Percentiles rank a stretch among this genome's conserved stretches.
These are phyloP conservation scores for Heterobasidion parviporum DNA, from an alignment of 1,284 basidiomycete species.

Conservation along the genomic window DNA sequence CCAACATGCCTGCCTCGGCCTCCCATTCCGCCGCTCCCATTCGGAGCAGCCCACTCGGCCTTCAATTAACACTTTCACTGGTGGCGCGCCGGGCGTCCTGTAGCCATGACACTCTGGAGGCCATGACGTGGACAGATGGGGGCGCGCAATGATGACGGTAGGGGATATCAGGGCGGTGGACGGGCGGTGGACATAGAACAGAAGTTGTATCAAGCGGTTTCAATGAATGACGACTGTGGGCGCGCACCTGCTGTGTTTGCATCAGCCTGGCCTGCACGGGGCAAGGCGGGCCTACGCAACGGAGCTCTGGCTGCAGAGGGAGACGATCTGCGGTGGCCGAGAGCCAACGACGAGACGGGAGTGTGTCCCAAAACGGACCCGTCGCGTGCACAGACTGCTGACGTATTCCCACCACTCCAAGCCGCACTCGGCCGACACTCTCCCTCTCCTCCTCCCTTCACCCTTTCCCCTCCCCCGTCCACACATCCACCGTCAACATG, in stretches of 20 bases:
- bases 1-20: not conserved
- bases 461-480: not conserved
- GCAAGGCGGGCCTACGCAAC: too few relatives aligned
- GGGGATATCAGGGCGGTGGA: not conserved
- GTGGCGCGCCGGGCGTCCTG: too few relatives aligned
- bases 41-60: not conserved
- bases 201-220: not conserved
- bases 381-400: not conserved
- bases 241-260: too few relatives aligned
- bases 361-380: not conserved
- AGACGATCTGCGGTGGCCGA: not conserved
- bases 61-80: not conserved
- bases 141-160: not conserved
- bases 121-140: not conserved
- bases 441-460: not conserved
- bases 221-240: too few relatives aligned
- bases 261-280: too few relatives aligned
- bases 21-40: not conserved
- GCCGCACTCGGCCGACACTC: not conserved
- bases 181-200: not conserved
- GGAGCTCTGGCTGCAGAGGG: too few relatives aligned
- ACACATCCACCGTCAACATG: slow-evolving; percentile 20
- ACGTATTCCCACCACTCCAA: not conserved
- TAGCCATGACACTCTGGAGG: not conserved
- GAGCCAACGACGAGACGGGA: not conserved